Conservation (phyloP, 352 stramenopile genomes). For the Pythium apleroticum region DNA sequence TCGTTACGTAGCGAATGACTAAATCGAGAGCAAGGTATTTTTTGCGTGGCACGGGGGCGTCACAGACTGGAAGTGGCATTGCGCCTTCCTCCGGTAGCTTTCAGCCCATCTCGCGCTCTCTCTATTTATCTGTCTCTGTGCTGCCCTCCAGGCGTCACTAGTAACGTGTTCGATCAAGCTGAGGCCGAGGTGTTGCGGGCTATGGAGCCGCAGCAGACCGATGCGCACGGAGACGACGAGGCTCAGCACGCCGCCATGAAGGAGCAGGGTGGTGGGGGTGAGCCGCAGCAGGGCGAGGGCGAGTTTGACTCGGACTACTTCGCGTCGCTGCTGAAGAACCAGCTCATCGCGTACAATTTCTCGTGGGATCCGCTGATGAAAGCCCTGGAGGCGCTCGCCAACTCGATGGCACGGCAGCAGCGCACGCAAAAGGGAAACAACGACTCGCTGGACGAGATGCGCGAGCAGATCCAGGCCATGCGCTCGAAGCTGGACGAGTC, state of each 20-base stretch:
- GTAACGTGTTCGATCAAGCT: not conserved
- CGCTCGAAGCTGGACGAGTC: slow-evolving; percentile 39
- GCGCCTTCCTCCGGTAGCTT: not conserved
- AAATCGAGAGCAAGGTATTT: slow-evolving; percentile 2
- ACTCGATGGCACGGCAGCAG: slow-evolving; percentile 57
- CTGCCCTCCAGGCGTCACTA: not conserved
- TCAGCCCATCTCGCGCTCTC: not conserved
- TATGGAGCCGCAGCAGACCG: slow-evolving; percentile 29
- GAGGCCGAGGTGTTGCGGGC: not conserved
- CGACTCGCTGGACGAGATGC: slow-evolving; percentile 51
- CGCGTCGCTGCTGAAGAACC: slow-evolving; percentile 55
- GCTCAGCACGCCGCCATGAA: slow-evolving; percentile 11
- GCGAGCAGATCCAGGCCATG: slow-evolving; percentile 45
- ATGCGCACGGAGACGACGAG: slow-evolving; percentile 10
- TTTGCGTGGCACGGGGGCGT: not conserved
- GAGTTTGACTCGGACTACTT: slow-evolving; percentile 49
- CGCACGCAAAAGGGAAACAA: slow-evolving; percentile 44
- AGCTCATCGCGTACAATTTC: slow-evolving; percentile 69
- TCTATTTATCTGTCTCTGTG: not conserved
- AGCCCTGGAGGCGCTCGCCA: slow-evolving; percentile 54
- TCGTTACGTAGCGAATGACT: not conserved
- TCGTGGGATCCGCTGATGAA: slow-evolving; percentile 76
- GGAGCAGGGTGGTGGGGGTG: not conserved
- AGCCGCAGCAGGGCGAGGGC: slow-evolving; percentile 9
- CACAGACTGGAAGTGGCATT: not conserved